Base-by-base conservation (phyloP, 441 rosid species). In the Manihot esculenta region DNA sequence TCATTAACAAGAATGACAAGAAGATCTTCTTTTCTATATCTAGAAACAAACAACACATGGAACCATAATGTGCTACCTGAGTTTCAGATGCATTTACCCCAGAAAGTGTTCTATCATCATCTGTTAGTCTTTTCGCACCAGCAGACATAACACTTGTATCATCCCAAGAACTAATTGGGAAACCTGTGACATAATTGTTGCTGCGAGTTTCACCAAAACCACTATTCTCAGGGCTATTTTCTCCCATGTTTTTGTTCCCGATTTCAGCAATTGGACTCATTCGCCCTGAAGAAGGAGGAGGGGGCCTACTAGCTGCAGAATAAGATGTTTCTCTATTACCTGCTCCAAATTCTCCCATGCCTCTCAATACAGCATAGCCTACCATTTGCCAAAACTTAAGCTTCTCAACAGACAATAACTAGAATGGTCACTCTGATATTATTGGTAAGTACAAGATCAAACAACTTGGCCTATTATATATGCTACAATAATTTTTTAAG, bases 291-390 rank as follows among this genome's bases (percentile, higher is more conserved):
- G 84, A 11, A 57, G 74, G 66, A 45, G 60, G 41, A 35, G 41
- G 58, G 33, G 82, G 86, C 74, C 80, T 84, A 69, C 80, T 78
- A 26, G 84, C 74, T 3, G 83, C 74, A 71, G 83, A 75, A 71
- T 78, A 84, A 21, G 88, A 56, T 8, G 84, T 56, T 51, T 82
- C 87, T 58, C 74, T 76, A 3, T 74, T 73, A 44, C 76, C 62
- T 23, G 78, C 78, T 56, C 88, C 93, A 66, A 74, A 83, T 64
- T 84, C 86, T 45, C 86, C 92, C 77, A 87, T 77, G 26, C 79
- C 83, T 80, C 85, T 82, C 84, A 88, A 71, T 55, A 82, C 84
- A 68, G 85, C 91, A 72, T 81, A 94, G 12, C 90, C 98, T 94
- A 72, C 71, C 86, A 24, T 44, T 44, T 54, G 13, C 35, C 5